A percentile compares a stretch with the other conserved stretches of the same genome.
Evolutionary conservation across 371 early-diverging fungal genomes (phyloP).

Genomic region (Fennellomyces sp.): DNA sequence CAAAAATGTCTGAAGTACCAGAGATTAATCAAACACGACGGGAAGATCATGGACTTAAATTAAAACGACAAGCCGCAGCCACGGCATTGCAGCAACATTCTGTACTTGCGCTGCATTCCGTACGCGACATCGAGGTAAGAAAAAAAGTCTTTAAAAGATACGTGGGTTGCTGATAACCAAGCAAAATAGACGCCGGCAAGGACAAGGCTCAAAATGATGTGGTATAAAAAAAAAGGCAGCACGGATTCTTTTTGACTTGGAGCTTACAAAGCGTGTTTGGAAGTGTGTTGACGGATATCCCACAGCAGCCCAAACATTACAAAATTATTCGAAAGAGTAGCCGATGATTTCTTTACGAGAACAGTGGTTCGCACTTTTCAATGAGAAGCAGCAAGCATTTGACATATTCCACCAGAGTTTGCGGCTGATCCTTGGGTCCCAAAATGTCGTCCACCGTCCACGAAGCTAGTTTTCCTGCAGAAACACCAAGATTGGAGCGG

Average conservation of each 20-base stretch:
- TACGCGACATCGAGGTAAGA: slow-evolving; percentile 19
- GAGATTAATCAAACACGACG: slow-evolving; percentile 1
- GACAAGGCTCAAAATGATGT: slow-evolving; percentile 27
- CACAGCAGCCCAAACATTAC: background rate
- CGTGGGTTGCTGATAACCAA: background rate
- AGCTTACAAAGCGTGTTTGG: too few relatives aligned
- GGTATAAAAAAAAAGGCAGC: too few relatives aligned
- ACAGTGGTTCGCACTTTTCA: slow-evolving; percentile 28
- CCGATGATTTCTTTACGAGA: background rate
- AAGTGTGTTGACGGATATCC: slow-evolving; percentile 3
- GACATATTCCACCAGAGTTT: slow-evolving; percentile 34
- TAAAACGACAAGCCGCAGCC: slow-evolving; percentile 19
- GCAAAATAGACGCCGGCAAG: slow-evolving; percentile 17
- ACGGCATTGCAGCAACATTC: slow-evolving; percentile 20
- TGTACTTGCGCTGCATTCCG: slow-evolving; percentile 14
- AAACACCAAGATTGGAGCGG: slow-evolving; percentile 30
- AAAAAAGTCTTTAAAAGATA: background rate
- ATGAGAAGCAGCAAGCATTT: slow-evolving; percentile 38
- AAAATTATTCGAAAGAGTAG: slow-evolving; percentile 4
- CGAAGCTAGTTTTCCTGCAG: slow-evolving; percentile 24
- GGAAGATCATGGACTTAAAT: slow-evolving; percentile 11
- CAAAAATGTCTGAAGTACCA: background rate
- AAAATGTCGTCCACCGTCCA: slow-evolving; percentile 47
- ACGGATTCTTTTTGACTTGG: too few relatives aligned
- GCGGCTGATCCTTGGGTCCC: slow-evolving; percentile 17